A percentile compares a stretch with the other conserved stretches of the same genome.
phyloP scores from a whole-genome alignment of 768 basidiomycete genomes.

The Amanita fuliginea region DNA sequence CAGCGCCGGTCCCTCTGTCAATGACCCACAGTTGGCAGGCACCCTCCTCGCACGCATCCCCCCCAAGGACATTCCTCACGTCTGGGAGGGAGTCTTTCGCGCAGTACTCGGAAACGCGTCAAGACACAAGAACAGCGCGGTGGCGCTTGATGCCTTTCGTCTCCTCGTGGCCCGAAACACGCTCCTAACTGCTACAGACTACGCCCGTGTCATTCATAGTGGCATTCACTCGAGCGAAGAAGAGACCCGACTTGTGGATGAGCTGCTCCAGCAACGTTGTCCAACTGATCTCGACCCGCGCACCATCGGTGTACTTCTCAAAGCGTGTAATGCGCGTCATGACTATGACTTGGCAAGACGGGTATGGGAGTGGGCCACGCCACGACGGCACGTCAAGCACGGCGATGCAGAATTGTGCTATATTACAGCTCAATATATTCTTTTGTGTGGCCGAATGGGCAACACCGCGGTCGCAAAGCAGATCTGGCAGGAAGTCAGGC shows the following conservation, averaged over 20 bases:
- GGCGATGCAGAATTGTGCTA: constrained; percentile 13
- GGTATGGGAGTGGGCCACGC: constrained; percentile 14
- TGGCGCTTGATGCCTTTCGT: constrained; percentile 14
- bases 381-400: constrained; percentile 11
- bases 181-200: constrained; percentile 13
- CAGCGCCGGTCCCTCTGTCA: constrained; percentile 16
- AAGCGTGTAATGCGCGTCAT: constrained; percentile 12
- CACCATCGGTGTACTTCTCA: constrained; percentile 15
- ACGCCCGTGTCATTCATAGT: constrained; percentile 15
- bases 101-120: constrained; percentile 15
- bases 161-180: constrained; percentile 12
- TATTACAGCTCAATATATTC: constrained; percentile 13
- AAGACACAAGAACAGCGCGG: constrained; percentile 14
- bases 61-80: constrained; percentile 13
- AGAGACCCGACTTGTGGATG: constrained; percentile 12
- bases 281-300: constrained; percentile 14
- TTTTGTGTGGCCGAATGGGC: constrained; percentile 13
- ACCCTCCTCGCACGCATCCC: constrained; percentile 13
- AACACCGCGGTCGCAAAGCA: constrained; percentile 13
- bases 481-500: constrained; percentile 15
- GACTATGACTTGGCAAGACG: constrained; percentile 13
- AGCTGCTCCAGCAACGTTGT: constrained; percentile 14
- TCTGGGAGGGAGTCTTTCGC: constrained; percentile 14
- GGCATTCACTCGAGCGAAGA: constrained; percentile 15
- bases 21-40: constrained; percentile 14